Evolutionary conservation across 139 green algal species (phyloP), one percentile per base, ranked within the genome.

Genomic region (Tetradesmus lagerheimii): DNA sequence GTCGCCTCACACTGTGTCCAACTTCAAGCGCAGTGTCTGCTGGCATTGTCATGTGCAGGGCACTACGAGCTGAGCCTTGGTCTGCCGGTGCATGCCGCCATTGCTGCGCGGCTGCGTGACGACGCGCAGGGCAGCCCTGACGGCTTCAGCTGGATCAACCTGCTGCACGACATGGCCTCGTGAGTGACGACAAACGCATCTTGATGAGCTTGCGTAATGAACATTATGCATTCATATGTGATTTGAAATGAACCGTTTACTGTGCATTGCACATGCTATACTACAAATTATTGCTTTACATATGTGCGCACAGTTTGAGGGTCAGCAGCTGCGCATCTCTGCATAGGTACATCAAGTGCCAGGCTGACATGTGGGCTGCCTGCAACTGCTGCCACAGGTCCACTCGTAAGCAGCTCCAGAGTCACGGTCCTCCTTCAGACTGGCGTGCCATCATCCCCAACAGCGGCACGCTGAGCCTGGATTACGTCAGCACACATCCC

Each of bases 41-140:
- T 35, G 23, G n/a, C n/a, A 2, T 20, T 38, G 27, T 35, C 66
- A 25, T 34, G 2, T 80, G 47, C 76, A 91, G 94, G 93, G 18
- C 94, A 97, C 87, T 97, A 97, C 75, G 94, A 95, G 91, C 91
- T 97, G 67, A 90, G 93, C 77, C 91, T 97, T n/a, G 90, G 86
- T 18, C 83, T 89, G 27, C 83, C 64, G 4, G 78, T 92, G 47
- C 92, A 96, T 89, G 75, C 86, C 3, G 86, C 90, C 29, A 88
- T 95, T 38, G 93, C 91, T 41, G 93, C 87, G 1, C 89, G 93
- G 12, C 89, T 96, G 41, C 94, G 94, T 75, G 93, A 93, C 45
- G 67, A 57, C 38, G 80, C 78, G 62, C 53, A 83, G 23, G 66
- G 27, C 35, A 83, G 85, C 62, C 64, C 76, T 57, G 71, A 93